Evolutionary conservation across 257 asterid genomes (phyloP).

Genomic region (Oldenlandia corymbosa): DNA sequence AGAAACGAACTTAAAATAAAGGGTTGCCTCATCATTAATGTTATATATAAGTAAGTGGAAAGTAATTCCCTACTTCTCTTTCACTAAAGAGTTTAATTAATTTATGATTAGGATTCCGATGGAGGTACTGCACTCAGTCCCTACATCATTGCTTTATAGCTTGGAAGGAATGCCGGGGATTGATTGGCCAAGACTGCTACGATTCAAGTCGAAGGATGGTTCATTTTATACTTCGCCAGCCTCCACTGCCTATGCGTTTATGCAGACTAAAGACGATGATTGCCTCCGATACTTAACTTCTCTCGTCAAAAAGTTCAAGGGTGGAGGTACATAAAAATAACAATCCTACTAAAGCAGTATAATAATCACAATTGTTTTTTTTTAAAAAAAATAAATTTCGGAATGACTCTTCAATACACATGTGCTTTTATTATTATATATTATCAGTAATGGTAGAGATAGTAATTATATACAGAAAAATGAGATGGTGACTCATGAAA

Average conservation of each 20-base stretch:
- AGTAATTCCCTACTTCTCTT: background rate
- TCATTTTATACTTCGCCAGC: slow-evolving; percentile 91
- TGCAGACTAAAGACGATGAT: slow-evolving; percentile 57
- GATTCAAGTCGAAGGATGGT: slow-evolving; percentile 58
- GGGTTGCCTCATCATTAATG: too few relatives aligned
- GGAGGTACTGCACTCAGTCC: slow-evolving; percentile 58
- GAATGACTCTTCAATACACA: too few relatives aligned
- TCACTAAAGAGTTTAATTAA: background rate
- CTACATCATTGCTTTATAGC: slow-evolving; percentile 86
- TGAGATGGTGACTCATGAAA: too few relatives aligned
- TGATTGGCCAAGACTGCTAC: slow-evolving; percentile 66
- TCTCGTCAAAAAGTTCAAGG: slow-evolving; percentile 48
- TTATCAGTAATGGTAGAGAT: too few relatives aligned
- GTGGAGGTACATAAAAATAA: slow-evolving; percentile 52
- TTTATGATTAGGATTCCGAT: slow-evolving; percentile 55
- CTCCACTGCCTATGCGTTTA: slow-evolving; percentile 82
- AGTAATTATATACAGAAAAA: too few relatives aligned
- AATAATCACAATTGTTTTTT: too few relatives aligned
- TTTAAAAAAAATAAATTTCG: too few relatives aligned
- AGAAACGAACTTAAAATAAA: too few relatives aligned
- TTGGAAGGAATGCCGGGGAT: slow-evolving; percentile 79
- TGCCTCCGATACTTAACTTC: slow-evolving; percentile 56
- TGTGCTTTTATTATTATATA: too few relatives aligned
- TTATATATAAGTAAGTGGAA: slow-evolving; percentile 5
- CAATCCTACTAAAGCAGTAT: too few relatives aligned